These are phyloP conservation scores for Corylus heterophylla DNA, from an alignment of 306 rosid species.

Conservation along the genomic window DNA sequence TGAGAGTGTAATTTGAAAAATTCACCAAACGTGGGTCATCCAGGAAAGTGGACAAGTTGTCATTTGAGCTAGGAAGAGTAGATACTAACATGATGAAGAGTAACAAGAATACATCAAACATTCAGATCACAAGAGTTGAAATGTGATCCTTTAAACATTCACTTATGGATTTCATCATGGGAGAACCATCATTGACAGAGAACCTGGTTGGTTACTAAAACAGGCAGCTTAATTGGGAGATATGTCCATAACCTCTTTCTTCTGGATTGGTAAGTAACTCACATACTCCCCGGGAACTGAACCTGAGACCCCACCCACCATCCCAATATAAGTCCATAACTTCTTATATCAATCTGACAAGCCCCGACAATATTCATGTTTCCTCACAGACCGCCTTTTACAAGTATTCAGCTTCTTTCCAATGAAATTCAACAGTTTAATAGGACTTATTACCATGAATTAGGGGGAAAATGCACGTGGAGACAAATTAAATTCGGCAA, in stretches of 20 bases:
- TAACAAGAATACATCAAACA: background rate
- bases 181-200: background rate
- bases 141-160: background rate
- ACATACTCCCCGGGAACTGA: background rate
- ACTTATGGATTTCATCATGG: background rate
- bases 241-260: background rate
- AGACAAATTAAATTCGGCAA: background rate
- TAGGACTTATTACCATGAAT: background rate
- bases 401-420: slow-evolving; percentile 7
- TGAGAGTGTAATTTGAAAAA: background rate
- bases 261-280: background rate
- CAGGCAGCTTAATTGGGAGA: background rate
- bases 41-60: background rate
- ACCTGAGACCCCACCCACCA: background rate
- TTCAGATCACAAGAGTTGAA: background rate
- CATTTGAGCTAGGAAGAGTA: background rate
- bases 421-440: background rate
- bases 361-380: background rate
- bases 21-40: background rate
- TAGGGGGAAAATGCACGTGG: background rate
- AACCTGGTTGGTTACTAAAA: background rate
- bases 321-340: background rate
- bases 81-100: background rate
- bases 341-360: background rate
- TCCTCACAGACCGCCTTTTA: background rate